Evolutionary conservation across 352 stramenopile species (phyloP).

Genomic region (Globisporangium paroecandrum): DNA sequence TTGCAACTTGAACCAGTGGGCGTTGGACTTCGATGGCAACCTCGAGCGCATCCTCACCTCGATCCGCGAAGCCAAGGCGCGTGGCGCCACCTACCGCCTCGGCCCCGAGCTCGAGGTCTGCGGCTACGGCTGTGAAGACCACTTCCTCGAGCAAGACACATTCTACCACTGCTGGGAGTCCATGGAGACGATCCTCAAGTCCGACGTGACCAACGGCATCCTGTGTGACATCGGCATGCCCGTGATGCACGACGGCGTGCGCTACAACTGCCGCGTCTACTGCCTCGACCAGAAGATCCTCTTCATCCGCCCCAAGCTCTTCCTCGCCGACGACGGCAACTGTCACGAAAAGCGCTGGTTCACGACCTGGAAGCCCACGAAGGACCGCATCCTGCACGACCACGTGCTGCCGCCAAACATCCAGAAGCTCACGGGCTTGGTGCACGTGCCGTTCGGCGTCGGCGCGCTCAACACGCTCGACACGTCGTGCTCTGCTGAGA

Average conservation of each 20-base stretch:
- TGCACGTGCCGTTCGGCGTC: slow-evolving; percentile 82
- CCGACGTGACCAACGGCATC: slow-evolving; percentile 90
- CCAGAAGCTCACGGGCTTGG: slow-evolving; percentile 67
- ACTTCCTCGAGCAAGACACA: slow-evolving; percentile 98
- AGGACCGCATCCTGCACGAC: slow-evolving; percentile 52
- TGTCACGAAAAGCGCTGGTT: slow-evolving; percentile 96
- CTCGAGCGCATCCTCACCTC: slow-evolving; percentile 87
- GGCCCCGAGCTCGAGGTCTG: slow-evolving; percentile 98
- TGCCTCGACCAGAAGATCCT: slow-evolving; percentile 93
- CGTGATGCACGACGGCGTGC: slow-evolving; percentile 92
- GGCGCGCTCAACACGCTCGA: slow-evolving; percentile 84
- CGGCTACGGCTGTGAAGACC: slow-evolving; percentile 99
- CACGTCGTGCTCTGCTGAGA: slow-evolving; percentile 90
- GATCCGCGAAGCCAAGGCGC: slow-evolving; percentile 87
- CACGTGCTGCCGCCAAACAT: slow-evolving; percentile 84
- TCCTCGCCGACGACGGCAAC: slow-evolving; percentile 96
- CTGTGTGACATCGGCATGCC: slow-evolving; percentile 99
- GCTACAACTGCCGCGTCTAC: slow-evolving; percentile 98
- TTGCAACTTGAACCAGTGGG: slow-evolving; percentile 99
- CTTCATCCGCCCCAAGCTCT: slow-evolving; percentile 92
- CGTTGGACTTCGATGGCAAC: slow-evolving; percentile 97
- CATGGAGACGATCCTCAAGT: slow-evolving; percentile 82
- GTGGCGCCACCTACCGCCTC: slow-evolving; percentile 91
- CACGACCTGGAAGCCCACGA: slow-evolving; percentile 74
- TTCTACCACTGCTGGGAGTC: slow-evolving; percentile 98